Evolutionary conservation across 768 basidiomycete genomes (phyloP).

Genomic region (Boletellus sp.): DNA sequence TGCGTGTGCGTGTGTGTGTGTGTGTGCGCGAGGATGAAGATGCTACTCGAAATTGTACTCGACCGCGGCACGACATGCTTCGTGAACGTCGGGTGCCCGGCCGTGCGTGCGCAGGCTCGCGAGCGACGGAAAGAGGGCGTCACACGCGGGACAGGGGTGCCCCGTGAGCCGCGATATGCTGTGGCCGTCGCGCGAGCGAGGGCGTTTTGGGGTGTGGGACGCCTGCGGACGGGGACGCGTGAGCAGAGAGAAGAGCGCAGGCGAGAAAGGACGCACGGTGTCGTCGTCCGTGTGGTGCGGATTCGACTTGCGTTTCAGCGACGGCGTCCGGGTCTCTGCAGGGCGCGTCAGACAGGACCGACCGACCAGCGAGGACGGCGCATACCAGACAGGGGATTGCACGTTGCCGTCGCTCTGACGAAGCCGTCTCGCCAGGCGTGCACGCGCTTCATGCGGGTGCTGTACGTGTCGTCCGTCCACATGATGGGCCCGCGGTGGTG

Average conservation of each 20-base stretch:
- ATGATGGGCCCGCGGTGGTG: constrained; percentile 16
- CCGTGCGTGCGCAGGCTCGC: constrained; percentile 63
- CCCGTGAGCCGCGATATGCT: constrained; percentile 40
- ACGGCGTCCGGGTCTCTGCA: constrained; percentile 27
- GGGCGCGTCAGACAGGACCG: constrained; percentile 3
- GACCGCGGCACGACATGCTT: constrained; percentile 71
- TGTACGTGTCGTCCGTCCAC: constrained; percentile 48
- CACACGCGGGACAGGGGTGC: constrained; percentile 74
- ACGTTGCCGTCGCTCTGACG: constrained; percentile 37
- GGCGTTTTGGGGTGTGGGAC: constrained; percentile 56
- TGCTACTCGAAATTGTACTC: constrained; percentile 65
- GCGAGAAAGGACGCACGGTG: constrained; percentile 29
- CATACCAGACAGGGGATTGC: constrained; percentile 39
- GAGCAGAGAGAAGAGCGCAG: not conserved
- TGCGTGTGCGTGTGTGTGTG: constrained; percentile 7
- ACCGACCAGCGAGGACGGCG: not conserved
- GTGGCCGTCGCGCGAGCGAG: constrained; percentile 42
- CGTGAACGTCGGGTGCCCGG: constrained; percentile 45
- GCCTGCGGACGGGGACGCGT: constrained; percentile 36
- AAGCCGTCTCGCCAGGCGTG: constrained; percentile 67
- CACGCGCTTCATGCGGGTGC: constrained; percentile 60
- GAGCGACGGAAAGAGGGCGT: constrained; percentile 58
- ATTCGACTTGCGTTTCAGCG: constrained; percentile 47
- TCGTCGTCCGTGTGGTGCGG: constrained; percentile 41
- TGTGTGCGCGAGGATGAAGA: no score